Evolutionary conservation across 2,329 filamentous ascomycete species (phyloP), one percentile per base, ranked within the genome.

Genomic region (Coniochaeta sp.): DNA sequence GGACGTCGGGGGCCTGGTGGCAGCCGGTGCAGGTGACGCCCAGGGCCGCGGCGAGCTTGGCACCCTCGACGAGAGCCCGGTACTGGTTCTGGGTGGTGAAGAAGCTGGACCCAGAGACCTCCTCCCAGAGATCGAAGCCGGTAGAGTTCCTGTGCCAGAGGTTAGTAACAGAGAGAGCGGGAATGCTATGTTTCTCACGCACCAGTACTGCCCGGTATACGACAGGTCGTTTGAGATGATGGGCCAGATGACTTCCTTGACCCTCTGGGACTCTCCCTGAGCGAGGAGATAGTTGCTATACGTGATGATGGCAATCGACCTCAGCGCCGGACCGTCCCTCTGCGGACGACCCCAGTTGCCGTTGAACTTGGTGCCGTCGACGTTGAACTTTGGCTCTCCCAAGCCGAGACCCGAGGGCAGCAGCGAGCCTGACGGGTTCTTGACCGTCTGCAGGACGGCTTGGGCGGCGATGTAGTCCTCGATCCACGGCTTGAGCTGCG

Each of bases 51-150:
- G 84, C 82, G n/a, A 87, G 77, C 7, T 73, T 70, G 50, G 73
- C 77, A 12, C 84, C 84, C 66, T 81, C 76, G 28, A 72, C 64
- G 9, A 73, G 65, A 9, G 65, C 60, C 65, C 89, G 85, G 70
- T 93, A 85, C 63, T 89, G 85, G 36, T 82, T 81, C 2, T 86
- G 83, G n/a, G 86, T 76, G 1, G 90, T 93, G 74, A 93, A 95
- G 77, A 92, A 93, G 1, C 88, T 91, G 12, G 83, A 86, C 30
- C 89, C 89, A 28, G 79, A 77, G 14, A 92, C 83, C 70, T 95
- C 90, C 71, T 95, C 90, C 90, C 90, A 95, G 6, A 95, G 79
- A 70, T 95, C 90, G 67, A 85, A 93, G 2, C 81, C 81, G 0
- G 81, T 82, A 61, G 77, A 71, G 68, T 84, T 84, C 80, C 76